Evolutionary conservation across 345 rosid genomes (phyloP).

Genomic region (Euphorbia lathyris): DNA sequence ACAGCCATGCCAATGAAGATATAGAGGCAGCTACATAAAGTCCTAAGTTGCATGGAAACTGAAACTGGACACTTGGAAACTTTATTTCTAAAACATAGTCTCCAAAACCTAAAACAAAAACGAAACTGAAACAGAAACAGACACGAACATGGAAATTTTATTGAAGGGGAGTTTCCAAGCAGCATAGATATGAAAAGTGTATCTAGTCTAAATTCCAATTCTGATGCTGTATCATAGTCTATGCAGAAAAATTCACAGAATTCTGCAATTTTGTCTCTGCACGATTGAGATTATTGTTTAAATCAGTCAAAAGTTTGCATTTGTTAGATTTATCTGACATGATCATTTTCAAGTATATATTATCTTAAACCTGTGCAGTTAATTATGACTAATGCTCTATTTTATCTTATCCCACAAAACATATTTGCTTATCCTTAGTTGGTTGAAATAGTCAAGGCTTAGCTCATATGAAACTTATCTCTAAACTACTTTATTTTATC

Average conservation of each 20-base stretch:
- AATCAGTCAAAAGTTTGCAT: background rate
- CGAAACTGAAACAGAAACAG: too few species aligned
- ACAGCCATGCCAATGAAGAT: background rate
- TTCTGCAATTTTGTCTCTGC: background rate
- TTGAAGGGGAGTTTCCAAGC: too few species aligned
- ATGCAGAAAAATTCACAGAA: background rate
- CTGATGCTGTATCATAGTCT: background rate
- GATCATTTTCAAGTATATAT: background rate
- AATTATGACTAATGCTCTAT: background rate
- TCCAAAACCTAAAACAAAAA: too few species aligned
- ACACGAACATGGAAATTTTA: too few species aligned
- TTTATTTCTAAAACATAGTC: too few species aligned
- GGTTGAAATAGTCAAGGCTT: background rate
- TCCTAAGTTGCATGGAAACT: too few species aligned
- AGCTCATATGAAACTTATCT: background rate
- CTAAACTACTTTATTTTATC: background rate
- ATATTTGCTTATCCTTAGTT: background rate
- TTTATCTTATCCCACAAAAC: background rate
- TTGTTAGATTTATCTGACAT: background rate
- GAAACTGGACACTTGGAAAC: too few species aligned
- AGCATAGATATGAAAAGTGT: background rate
- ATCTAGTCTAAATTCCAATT: background rate
- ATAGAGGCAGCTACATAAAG: conserved; percentile 18
- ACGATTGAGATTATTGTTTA: background rate
- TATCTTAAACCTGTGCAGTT: too few species aligned